Evolutionary conservation across 805 yeast genomes (phyloP), one percentile per base, ranked within the genome.

Genomic region (Yarrowia hollandica): DNA sequence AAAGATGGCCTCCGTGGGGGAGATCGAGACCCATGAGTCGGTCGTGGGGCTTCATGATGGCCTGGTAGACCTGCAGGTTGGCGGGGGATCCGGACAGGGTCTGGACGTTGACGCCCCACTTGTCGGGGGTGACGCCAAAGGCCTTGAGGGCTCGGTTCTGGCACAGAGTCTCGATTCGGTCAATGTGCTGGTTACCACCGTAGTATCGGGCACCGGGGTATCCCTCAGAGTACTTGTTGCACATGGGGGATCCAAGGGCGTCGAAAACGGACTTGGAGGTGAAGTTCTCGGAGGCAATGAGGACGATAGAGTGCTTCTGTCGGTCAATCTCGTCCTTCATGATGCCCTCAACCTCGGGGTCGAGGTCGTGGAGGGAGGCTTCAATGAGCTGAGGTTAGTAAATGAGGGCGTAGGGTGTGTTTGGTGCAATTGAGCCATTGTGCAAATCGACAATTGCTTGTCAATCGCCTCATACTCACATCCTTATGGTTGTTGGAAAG

Each of bases 131-230:
- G 62, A 92, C 78, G 65, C 80, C 76, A 77, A 94, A 94, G 8
- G 97, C 96, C 66, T 86, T 84, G 64, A 94, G 79, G 48, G 99
- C 99, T 77, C 99, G 86, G 70, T 87, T 77, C 79, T 91, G 98
- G 77, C 99, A 94, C 69, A 94, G 77, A 28, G 82, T 74, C 78
- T 94, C 99, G 72, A 91, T 90, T 74, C 88, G 84, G 78, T 94
- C 99, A 65, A 94, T 94, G 76, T 86, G 86, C 80, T 94, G 96
- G 75, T 94, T 94, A 73, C 98, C 98, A 75, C 99, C 99, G 74
- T 94, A 94, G 80, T 94, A 94, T 75, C 99, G 85, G 64, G 96
- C 97, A 66, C 98, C 98, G 62, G 99, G 99, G 78, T 94, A 92
- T 64, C 99, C 99, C 78, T 94, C 99, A 35, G 97, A 90, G 79